Percentiles rank a stretch among this genome's conserved stretches.
phyloP scores from a whole-genome alignment of 2,329 filamentous ascomycete species.

The Botrytis porri region DNA sequence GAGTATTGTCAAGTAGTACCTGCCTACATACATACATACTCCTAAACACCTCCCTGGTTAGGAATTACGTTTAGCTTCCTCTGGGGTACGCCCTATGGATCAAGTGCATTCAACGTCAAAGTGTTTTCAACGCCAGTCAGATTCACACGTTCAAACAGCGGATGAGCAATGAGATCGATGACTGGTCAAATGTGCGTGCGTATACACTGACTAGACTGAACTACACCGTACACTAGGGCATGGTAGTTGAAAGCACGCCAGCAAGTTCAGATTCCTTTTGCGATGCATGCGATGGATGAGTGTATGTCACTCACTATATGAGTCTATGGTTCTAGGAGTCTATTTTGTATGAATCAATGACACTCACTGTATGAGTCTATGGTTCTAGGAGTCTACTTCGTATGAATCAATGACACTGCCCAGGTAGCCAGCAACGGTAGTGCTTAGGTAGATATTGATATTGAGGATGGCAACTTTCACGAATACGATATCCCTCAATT shows the following conservation, averaged over 20 bases:
- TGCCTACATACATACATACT: neutral
- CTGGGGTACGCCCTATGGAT: constrained; percentile 17
- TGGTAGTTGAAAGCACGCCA: neutral
- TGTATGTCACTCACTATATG: too few relatives aligned
- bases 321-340: neutral
- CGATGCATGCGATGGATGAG: neutral
- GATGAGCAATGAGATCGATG: neutral
- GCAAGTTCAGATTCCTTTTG: neutral
- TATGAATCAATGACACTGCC: neutral
- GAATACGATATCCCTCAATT: neutral
- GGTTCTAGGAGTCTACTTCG: neutral
- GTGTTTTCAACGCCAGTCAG: neutral
- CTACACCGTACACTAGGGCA: neutral
- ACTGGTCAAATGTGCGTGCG: neutral
- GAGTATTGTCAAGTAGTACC: too few relatives aligned
- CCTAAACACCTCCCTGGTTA: neutral
- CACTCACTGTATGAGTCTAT: neutral
- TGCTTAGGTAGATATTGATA: neutral
- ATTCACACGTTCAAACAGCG: neutral
- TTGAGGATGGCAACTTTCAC: neutral
- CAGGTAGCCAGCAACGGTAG: neutral
- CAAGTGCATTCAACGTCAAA: neutral
- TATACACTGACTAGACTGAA: neutral
- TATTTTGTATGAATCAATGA: too few relatives aligned
- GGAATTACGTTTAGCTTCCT: constrained; percentile 20